A percentile compares a stretch with the other conserved stretches of the same genome.
phyloP scores from a whole-genome alignment of 495 filamentous ascomycete genomes.

The Penicillium cataractarum region DNA sequence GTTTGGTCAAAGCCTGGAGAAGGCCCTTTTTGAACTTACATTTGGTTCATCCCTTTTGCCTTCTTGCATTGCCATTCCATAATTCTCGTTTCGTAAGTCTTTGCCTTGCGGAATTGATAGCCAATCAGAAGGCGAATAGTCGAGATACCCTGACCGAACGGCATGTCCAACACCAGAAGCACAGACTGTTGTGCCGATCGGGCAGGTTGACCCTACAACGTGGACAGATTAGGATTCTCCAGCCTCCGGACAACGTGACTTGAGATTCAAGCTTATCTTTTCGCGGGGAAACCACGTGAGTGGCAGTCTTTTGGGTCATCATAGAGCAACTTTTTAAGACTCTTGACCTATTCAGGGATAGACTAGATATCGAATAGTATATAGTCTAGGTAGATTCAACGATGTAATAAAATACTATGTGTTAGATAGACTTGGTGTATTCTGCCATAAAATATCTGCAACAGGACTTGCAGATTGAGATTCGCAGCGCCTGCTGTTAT shows the following conservation, averaged over 20 bases:
- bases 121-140: slow-evolving; percentile 21
- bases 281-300: slow-evolving; percentile 21
- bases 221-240: background rate
- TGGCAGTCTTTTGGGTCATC: background rate
- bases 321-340: background rate
- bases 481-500: background rate
- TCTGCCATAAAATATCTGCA: too few species aligned
- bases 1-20: slow-evolving; percentile 31
- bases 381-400: too few species aligned
- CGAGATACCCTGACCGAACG: background rate
- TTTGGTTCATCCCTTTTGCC: background rate
- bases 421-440: too few species aligned
- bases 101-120: slow-evolving; percentile 4
- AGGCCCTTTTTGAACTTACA: slow-evolving; percentile 1
- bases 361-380: background rate
- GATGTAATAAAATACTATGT: too few species aligned
- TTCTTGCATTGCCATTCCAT: slow-evolving; percentile 10
- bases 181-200: slow-evolving; percentile 11
- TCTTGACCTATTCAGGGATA: background rate
- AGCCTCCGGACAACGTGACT: background rate
- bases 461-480: too few species aligned
- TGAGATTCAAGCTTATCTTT: slow-evolving; percentile 20
- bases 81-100: slow-evolving; percentile 28
- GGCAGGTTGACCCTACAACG: slow-evolving; percentile 21
- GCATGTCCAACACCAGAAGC: background rate